These are phyloP conservation scores for Coniella vitis DNA, from an alignment of 2,329 filamentous ascomycete genomes.

Conservation along the genomic window DNA sequence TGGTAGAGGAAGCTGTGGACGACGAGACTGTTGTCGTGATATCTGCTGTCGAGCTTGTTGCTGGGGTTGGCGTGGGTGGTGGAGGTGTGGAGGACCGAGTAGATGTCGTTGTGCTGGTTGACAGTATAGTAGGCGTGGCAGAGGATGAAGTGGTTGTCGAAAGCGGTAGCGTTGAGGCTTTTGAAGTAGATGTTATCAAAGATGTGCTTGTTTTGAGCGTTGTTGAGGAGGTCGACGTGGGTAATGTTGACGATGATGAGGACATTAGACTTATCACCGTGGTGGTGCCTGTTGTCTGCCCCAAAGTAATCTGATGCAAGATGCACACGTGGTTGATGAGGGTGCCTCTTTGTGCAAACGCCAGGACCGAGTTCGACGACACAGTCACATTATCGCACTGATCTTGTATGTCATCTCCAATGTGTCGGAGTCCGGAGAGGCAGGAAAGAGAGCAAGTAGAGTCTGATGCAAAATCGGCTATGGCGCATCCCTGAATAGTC, in stretches of 20 bases:
- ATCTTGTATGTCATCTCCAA: constrained; percentile 63
- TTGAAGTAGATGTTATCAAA: constrained; percentile 1
- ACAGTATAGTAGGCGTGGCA: not conserved
- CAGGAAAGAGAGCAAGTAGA: constrained; percentile 33
- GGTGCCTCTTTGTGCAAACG: constrained; percentile 16
- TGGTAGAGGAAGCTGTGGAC: not conserved
- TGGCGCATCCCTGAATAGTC: constrained; percentile 31
- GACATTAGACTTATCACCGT: too few species aligned
- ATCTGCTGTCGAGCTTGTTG: not conserved
- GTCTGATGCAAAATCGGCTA: constrained; percentile 29
- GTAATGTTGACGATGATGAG: not conserved
- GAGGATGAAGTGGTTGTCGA: not conserved
- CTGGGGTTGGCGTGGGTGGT: not conserved
- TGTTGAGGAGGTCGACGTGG: not conserved
- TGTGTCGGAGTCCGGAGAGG: constrained; percentile 57
- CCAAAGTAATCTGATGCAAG: constrained; percentile 7
- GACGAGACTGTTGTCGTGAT: not conserved
- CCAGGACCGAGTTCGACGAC: constrained; percentile 28
- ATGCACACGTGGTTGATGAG: constrained; percentile 5
- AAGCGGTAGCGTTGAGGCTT: constrained; percentile 1
- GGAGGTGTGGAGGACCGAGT: not conserved
- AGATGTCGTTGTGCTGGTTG: constrained; percentile 1
- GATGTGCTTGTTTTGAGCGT: not conserved
- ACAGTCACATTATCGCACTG: constrained; percentile 70
- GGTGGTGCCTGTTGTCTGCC: constrained; percentile 6